Conservation (phyloP, 768 basidiomycete genomes). For the Chalciporus chontae region DNA sequence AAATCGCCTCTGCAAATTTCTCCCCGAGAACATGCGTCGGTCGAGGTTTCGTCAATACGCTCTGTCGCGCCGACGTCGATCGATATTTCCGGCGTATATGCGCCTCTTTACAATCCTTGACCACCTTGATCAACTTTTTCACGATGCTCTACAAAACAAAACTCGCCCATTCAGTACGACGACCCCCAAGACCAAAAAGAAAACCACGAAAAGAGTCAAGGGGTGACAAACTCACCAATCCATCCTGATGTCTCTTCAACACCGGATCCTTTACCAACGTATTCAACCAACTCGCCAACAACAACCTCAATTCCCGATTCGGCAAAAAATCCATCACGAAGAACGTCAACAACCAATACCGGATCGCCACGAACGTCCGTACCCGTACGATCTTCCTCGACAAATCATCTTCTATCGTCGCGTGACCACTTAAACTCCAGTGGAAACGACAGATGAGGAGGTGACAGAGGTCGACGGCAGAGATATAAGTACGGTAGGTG, state of each 20-base stretch:
- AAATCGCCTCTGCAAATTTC: conserved; percentile 59
- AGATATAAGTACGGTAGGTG: conserved; percentile 85
- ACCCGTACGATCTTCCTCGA: conserved; percentile 78
- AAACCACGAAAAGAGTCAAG: background rate
- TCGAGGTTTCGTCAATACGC: conserved; percentile 30
- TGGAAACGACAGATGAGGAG: conserved; percentile 85
- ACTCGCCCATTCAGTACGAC: conserved; percentile 6
- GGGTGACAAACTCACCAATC: conserved; percentile 56
- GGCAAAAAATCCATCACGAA: conserved; percentile 86
- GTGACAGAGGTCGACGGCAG: conserved; percentile 73
- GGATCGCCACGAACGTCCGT: conserved; percentile 84
- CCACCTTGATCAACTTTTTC: conserved; percentile 77
- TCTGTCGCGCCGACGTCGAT: conserved; percentile 30
- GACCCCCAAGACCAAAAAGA: background rate
- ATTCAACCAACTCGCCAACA: conserved; percentile 81
- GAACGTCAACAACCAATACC: conserved; percentile 89
- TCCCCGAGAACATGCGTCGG: conserved; percentile 53
- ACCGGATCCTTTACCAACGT: conserved; percentile 68
- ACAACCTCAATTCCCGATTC: conserved; percentile 67
- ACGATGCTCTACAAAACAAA: conserved; percentile 60
- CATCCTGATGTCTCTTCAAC: conserved; percentile 62
- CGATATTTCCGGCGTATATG: conserved; percentile 44
- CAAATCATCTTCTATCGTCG: conserved; percentile 54
- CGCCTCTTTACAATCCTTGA: conserved; percentile 73
- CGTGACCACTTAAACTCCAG: conserved; percentile 61